phyloP scores from a whole-genome alignment of 192 early-diverging fungal species.

The Coemansia sp. region DNA sequence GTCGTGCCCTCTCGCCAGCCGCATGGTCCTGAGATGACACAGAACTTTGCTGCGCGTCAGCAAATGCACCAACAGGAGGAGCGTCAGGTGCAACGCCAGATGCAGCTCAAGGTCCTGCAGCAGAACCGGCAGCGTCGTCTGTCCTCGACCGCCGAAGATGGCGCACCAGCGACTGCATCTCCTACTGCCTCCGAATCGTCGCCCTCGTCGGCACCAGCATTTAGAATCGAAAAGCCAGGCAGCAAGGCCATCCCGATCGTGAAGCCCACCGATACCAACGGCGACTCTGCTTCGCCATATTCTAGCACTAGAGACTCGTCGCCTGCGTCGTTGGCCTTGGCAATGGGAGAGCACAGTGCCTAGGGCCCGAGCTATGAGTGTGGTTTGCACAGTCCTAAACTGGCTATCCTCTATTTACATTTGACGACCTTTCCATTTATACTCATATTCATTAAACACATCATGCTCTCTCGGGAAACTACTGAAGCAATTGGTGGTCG shows the following conservation, averaged over 20 bases:
- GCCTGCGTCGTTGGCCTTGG: constrained; percentile 4
- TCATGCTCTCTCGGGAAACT: background rate
- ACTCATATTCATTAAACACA: background rate
- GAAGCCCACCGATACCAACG: constrained; percentile 35
- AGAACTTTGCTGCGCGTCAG: constrained; percentile 71
- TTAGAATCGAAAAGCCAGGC: constrained; percentile 48
- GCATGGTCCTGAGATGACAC: constrained; percentile 68
- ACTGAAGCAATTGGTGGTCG: constrained; percentile 17
- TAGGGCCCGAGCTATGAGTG: background rate
- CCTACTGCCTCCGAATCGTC: constrained; percentile 3
- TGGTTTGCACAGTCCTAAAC: background rate
- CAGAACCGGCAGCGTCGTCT: constrained; percentile 57
- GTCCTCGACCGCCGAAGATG: constrained; percentile 43
- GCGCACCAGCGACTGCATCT: constrained; percentile 1
- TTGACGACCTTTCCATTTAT: background rate
- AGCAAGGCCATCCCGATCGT: constrained; percentile 56
- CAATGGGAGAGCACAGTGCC: constrained; percentile 5
- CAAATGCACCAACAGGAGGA: constrained; percentile 54
- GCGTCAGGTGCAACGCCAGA: constrained; percentile 53
- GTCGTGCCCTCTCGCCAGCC: constrained; percentile 77
- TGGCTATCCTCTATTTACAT: background rate
- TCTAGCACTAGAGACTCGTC: constrained; percentile 4
- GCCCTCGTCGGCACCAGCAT: constrained; percentile 24
- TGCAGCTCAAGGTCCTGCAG: constrained; percentile 54
- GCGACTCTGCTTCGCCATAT: background rate